Evolutionary conservation across 208 protist species (phyloP).

Genomic region (Trypanosoma brucei): DNA sequence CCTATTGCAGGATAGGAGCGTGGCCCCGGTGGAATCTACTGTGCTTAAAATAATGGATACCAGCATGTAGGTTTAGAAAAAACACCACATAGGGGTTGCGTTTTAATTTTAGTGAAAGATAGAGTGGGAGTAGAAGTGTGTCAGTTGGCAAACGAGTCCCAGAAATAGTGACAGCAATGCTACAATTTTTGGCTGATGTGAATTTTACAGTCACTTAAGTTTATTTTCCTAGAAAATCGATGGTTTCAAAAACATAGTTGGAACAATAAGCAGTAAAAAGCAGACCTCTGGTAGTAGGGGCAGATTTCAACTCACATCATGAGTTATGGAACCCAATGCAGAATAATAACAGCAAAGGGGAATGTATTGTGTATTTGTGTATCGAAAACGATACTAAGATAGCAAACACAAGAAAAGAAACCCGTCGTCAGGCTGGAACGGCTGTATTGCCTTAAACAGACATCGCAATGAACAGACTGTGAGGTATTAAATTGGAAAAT

Average conservation of each 20-base stretch:
- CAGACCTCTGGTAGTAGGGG: constrained; percentile 1
- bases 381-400: constrained; percentile 4
- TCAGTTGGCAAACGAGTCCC: neutral
- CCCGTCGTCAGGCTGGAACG: neutral
- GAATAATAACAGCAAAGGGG: neutral
- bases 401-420: neutral
- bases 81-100: constrained; percentile 10
- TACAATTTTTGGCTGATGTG: neutral
- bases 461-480: constrained; percentile 5
- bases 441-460: too few relatives aligned
- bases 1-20: neutral
- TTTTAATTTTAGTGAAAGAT: constrained; percentile 10
- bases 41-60: constrained; percentile 14
- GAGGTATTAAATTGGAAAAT: neutral
- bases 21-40: neutral
- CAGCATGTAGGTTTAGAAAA: constrained; percentile 9
- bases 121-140: neutral
- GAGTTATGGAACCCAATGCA: neutral
- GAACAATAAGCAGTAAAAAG: neutral
- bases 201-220: constrained; percentile 1
- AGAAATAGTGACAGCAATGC: neutral
- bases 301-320: constrained; percentile 6
- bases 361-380: constrained; percentile 4
- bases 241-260: neutral
- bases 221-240: constrained; percentile 2